Evolutionary conservation across 176 grass and related monocot species (phyloP).

Genomic region (Panicum miliaceum): DNA sequence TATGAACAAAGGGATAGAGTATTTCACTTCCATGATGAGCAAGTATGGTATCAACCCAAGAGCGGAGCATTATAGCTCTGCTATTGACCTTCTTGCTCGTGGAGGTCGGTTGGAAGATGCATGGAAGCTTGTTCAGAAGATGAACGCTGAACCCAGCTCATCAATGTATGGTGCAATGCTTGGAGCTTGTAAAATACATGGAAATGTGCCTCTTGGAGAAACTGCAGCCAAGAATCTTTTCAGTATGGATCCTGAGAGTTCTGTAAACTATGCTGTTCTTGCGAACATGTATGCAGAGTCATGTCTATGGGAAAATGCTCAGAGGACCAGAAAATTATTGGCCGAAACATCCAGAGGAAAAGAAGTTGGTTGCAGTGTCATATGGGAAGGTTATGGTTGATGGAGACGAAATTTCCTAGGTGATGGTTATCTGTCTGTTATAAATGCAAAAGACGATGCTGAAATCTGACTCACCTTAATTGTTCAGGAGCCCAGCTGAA

Average conservation of each 20-base stretch:
- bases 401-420: background rate
- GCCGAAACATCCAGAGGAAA: slow-evolving; percentile 50
- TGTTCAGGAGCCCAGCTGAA: slow-evolving; percentile 7
- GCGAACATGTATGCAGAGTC: slow-evolving; percentile 77
- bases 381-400: slow-evolving; percentile 38
- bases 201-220: slow-evolving; percentile 68
- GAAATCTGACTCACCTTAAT: slow-evolving; percentile 9
- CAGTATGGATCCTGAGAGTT: slow-evolving; percentile 54
- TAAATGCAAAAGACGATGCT: slow-evolving; percentile 14
- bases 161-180: slow-evolving; percentile 83
- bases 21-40: slow-evolving; percentile 70
- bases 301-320: slow-evolving; percentile 69
- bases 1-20: slow-evolving; percentile 65
- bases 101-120: slow-evolving; percentile 76
- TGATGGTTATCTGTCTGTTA: background rate
- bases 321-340: slow-evolving; percentile 66
- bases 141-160: slow-evolving; percentile 46
- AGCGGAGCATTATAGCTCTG: slow-evolving; percentile 76
- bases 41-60: slow-evolving; percentile 79
- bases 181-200: slow-evolving; percentile 68
- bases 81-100: slow-evolving; percentile 80
- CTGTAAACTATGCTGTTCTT: slow-evolving; percentile 74
- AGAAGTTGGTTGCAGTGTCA: slow-evolving; percentile 55
- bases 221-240: slow-evolving; percentile 58
- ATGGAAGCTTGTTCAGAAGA: slow-evolving; percentile 62